These are phyloP conservation scores for Suillus luteus DNA, from an alignment of 768 basidiomycete species.

Conservation along the genomic window DNA sequence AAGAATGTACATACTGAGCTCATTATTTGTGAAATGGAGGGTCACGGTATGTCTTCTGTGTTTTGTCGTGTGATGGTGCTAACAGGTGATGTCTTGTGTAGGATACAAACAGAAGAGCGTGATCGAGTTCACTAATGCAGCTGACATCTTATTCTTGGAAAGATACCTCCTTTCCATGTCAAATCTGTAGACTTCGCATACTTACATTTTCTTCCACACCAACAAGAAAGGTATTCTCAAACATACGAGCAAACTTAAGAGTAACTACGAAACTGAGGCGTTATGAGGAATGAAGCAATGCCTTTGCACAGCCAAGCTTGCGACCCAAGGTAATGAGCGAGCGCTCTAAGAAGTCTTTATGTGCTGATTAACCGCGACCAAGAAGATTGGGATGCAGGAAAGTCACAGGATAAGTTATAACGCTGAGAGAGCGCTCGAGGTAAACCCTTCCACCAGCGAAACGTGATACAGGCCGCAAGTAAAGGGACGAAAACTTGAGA, in stretches of 20 bases:
- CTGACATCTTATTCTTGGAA: slow-evolving; percentile 41
- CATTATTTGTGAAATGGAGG: slow-evolving; percentile 43
- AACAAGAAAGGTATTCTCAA: not conserved
- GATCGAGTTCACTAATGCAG: slow-evolving; percentile 44
- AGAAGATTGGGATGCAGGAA: not conserved
- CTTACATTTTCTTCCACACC: not conserved
- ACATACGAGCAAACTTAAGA: slow-evolving; percentile 11
- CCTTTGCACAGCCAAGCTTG: slow-evolving; percentile 6
- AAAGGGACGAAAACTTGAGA: not conserved
- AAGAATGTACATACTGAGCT: slow-evolving; percentile 36
- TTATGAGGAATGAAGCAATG: slow-evolving; percentile 1
- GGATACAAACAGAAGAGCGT: slow-evolving; percentile 47
- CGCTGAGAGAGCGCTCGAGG: not conserved
- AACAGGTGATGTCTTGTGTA: slow-evolving; percentile 16
- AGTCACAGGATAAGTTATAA: not conserved
- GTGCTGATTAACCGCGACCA: not conserved
- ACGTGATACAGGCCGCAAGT: not conserved
- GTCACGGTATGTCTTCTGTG: slow-evolving; percentile 37
- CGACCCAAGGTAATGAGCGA: not conserved
- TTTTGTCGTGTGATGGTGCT: slow-evolving; percentile 5
- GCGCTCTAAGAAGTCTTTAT: not conserved
- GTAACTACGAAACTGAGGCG: slow-evolving; percentile 13
- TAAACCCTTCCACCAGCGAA: not conserved
- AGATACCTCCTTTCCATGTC: slow-evolving; percentile 31
- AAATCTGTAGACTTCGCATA: slow-evolving; percentile 7